Evolutionary conservation across 306 rosid species (phyloP), one percentile per base, ranked within the genome.

Genomic region (Cucumis hystrix): DNA sequence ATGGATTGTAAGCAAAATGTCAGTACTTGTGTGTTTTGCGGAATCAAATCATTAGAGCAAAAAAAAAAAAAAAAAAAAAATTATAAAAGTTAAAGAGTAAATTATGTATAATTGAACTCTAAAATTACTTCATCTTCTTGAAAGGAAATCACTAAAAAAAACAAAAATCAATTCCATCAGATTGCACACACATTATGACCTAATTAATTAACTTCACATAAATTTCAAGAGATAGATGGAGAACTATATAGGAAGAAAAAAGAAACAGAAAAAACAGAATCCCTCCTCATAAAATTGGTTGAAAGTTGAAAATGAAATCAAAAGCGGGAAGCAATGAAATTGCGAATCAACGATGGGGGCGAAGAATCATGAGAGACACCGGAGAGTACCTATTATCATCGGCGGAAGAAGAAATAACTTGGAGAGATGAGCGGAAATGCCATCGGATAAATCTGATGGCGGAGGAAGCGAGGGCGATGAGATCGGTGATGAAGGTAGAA

Each of bases 291-390:
- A 18, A 61, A 61, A 61, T 6, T 61, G 13, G 40, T 30, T 25
- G 40, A 61, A 14, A 61, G 40, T 30, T 25, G 40, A 61, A 14
- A 61, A 30, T 61, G 0, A 28, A 25, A 61, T 28, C 40, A n/a
- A 61, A 61, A 23, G 6, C 9, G 10, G 5, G 5, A 21, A 57
- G 14, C 33, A 16, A 57, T 9, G 28, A 57, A 16, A 33, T 65
- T 9, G 6, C 7, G 11, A 39, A 23, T 87, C 87, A 89, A 41
- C 88, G 88, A 82, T 86, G 86, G 18, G 82, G 87, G 72, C 95
- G 82, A 79, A 58, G 81, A 78, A 87, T 76, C 91, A 85, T 84
- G 12, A 89, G 66, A 4, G 91, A 77, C 85, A 78, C 76, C 20
- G 91, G 84, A 65, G 89, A 81, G 79, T 78, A 35, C 77, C 88